phyloP scores from a whole-genome alignment of 2,329 filamentous ascomycete genomes.

The Pseudogymnoascus sp. region DNA sequence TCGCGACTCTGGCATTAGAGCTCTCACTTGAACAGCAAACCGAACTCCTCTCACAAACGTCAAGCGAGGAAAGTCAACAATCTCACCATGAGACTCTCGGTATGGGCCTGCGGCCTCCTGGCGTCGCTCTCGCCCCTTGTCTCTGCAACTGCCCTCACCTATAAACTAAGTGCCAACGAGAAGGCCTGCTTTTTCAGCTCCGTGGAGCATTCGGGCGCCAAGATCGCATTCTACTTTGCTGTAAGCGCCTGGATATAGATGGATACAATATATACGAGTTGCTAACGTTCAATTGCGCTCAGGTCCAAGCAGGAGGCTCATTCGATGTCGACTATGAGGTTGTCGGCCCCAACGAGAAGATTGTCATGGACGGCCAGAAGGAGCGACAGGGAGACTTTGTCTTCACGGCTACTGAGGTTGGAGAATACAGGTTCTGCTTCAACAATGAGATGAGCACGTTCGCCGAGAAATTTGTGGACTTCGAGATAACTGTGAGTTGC shows the following conservation, averaged over 20 bases:
- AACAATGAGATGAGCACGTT: conserved; percentile 98
- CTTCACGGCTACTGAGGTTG: conserved; percentile 79
- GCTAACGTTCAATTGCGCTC: conserved; percentile 11
- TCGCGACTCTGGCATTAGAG: background rate
- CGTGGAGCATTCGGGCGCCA: conserved; percentile 69
- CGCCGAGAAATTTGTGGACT: conserved; percentile 94
- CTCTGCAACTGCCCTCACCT: conserved; percentile 85
- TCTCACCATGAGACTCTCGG: conserved; percentile 54
- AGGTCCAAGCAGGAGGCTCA: conserved; percentile 97
- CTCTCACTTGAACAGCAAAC: background rate
- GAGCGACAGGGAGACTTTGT: conserved; percentile 96
- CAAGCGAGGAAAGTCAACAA: background rate
- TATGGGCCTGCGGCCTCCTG: conserved; percentile 58
- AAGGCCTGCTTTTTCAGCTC: conserved; percentile 90
- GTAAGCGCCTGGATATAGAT: conserved; percentile 43
- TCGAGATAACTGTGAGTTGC: conserved; percentile 77
- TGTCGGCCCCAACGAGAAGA: conserved; percentile 68
- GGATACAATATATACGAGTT: background rate
- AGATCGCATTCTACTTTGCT: conserved; percentile 98
- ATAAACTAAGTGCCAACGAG: conserved; percentile 83
- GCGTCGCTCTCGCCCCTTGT: conserved; percentile 63
- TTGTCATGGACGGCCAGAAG: conserved; percentile 79
- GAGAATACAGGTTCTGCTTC: conserved; percentile 97
- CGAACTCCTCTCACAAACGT: background rate
- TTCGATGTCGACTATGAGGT: conserved; percentile 96